Conservation (phyloP, 2,329 filamentous ascomycete species). For the Penicillium sp. region DNA sequence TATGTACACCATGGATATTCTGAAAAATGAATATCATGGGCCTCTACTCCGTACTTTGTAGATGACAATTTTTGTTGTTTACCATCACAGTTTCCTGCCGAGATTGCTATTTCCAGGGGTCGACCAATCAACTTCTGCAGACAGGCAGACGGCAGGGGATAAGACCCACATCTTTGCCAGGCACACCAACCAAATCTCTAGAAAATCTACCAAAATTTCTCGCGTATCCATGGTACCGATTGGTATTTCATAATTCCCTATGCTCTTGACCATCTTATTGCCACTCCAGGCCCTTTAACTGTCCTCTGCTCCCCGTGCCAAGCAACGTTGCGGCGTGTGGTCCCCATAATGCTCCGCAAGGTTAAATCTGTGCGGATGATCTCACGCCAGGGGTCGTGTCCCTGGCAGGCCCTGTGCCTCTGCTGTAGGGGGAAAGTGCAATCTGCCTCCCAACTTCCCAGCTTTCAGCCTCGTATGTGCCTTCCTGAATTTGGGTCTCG, state of each 20-base stretch:
- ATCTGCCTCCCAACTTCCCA: not conserved
- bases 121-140: slow-evolving; percentile 22
- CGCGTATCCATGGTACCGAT: slow-evolving; percentile 18
- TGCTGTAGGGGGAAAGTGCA: not conserved
- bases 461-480: not conserved
- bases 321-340: slow-evolving; percentile 4
- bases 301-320: not conserved
- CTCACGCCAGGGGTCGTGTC: slow-evolving; percentile 13
- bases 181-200: slow-evolving; percentile 29
- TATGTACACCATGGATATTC: not conserved
- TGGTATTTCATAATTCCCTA: not conserved
- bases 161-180: slow-evolving; percentile 15
- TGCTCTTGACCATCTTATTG: not conserved
- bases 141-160: slow-evolving; percentile 1
- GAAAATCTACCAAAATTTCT: slow-evolving; percentile 14
- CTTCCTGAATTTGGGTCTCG: not conserved
- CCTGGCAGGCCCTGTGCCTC: not conserved
- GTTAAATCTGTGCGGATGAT: slow-evolving; percentile 13
- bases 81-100: slow-evolving; percentile 8
- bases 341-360: slow-evolving; percentile 9
- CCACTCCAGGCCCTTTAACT: not conserved
- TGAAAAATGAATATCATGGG: not conserved
- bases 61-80: slow-evolving; percentile 25
- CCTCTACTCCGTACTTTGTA: not conserved
- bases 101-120: slow-evolving; percentile 22